Evolutionary conservation across 495 filamentous ascomycete species (phyloP).

Genomic region (Penicillium egyptiacum): DNA sequence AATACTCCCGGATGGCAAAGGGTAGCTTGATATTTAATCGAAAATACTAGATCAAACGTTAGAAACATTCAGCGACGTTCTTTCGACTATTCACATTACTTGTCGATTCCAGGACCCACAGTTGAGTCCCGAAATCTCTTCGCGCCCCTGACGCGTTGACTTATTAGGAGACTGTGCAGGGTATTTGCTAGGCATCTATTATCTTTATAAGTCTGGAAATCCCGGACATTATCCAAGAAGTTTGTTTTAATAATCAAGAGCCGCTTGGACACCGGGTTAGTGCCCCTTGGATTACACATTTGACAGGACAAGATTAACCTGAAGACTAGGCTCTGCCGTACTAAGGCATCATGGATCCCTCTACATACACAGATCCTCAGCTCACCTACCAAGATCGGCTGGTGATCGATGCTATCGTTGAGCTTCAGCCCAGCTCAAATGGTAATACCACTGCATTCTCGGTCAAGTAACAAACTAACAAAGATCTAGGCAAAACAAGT

Average conservation of each 20-base stretch:
- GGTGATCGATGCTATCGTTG: constrained; percentile 49
- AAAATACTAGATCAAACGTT: not conserved
- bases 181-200: not conserved
- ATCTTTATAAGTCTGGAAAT: not conserved
- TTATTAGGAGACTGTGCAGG: not conserved
- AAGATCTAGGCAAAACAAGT: constrained; percentile 20
- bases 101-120: constrained; percentile 11
- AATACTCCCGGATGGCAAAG: not conserved
- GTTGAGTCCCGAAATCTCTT: constrained; percentile 12
- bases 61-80: not conserved
- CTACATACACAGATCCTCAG: constrained; percentile 47
- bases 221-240: not conserved
- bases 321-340: not conserved
- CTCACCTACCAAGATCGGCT: constrained; percentile 50
- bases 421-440: constrained; percentile 25
- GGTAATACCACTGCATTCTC: constrained; percentile 18
- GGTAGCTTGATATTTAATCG: not conserved
- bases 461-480: constrained; percentile 18
- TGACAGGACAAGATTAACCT: not conserved
- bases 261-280: constrained; percentile 2
- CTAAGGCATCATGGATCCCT: constrained; percentile 31
- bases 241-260: not conserved
- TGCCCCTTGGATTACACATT: not conserved
- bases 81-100: constrained; percentile 2
- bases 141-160: constrained; percentile 13